Evolutionary conservation across 1,139 yeast genomes (phyloP).

Genomic region (Geotrichum cucujoidarum): DNA sequence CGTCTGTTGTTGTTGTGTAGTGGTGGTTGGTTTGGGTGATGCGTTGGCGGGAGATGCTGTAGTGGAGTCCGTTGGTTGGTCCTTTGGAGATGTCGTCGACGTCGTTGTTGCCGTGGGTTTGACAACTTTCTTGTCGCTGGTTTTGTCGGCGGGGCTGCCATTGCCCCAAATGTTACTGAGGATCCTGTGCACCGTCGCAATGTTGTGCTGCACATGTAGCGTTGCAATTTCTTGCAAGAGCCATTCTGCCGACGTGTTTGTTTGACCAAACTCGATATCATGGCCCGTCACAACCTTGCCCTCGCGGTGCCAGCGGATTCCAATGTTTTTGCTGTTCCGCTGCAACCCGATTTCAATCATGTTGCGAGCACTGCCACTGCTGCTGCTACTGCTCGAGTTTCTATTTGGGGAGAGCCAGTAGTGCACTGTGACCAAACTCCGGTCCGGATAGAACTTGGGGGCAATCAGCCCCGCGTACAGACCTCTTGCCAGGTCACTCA

Average conservation of each 20-base stretch:
- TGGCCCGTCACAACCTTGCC: conserved; percentile 39
- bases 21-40: neutral
- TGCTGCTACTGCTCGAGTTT: conserved; percentile 35
- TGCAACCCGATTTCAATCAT: conserved; percentile 65
- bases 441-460: conserved; percentile 62
- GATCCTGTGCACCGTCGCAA: conserved; percentile 26
- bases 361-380: conserved; percentile 44
- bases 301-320: conserved; percentile 63
- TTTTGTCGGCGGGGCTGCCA: conserved; percentile 12
- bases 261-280: conserved; percentile 28
- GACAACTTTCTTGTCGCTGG: conserved; percentile 3
- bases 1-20: too few relatives aligned
- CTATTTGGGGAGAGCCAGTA: conserved; percentile 53
- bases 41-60: conserved; percentile 3
- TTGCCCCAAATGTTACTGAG: conserved; percentile 19
- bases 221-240: conserved; percentile 30
- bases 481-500: conserved; percentile 50
- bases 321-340: conserved; percentile 44
- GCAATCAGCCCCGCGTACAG: conserved; percentile 66
- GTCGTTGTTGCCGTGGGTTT: conserved; percentile 1
- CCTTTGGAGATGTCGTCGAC: conserved; percentile 5
- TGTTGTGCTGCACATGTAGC: conserved; percentile 30
- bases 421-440: conserved; percentile 54
- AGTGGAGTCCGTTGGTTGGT: conserved; percentile 7
- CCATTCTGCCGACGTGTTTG: conserved; percentile 29